phyloP scores from a whole-genome alignment of 2,329 filamentous ascomycete genomes.

The Neodidymelliopsis sp. region DNA sequence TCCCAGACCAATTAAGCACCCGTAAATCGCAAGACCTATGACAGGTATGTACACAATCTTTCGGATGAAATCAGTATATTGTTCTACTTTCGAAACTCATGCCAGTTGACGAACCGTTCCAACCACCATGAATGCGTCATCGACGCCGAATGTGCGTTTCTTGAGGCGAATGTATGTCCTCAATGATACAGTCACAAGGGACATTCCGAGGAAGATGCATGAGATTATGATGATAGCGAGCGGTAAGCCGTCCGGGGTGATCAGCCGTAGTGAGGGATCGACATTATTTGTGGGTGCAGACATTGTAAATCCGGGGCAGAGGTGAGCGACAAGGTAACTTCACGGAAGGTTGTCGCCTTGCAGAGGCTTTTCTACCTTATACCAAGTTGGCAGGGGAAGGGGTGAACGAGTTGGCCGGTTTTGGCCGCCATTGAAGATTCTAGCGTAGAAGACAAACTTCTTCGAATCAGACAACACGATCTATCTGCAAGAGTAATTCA shows the following conservation, averaged over 20 bases:
- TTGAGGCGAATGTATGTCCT: slow-evolving; percentile 20
- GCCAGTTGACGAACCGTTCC: slow-evolving; percentile 13
- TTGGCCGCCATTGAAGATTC: not conserved
- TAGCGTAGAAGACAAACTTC: not conserved
- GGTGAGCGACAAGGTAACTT: not conserved
- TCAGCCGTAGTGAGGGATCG: slow-evolving; percentile 16
- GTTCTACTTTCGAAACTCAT: not conserved
- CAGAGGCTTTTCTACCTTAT: not conserved
- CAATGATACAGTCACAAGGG: slow-evolving; percentile 20
- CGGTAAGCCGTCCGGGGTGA: slow-evolving; percentile 18
- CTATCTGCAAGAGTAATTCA: not conserved
- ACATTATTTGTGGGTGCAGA: not conserved
- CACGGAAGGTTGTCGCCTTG: not conserved
- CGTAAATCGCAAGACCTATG: slow-evolving; percentile 19
- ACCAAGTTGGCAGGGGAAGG: not conserved
- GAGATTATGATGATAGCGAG: slow-evolving; percentile 23
- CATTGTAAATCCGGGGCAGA: not conserved
- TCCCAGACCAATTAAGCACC: slow-evolving; percentile 20
- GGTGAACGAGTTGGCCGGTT: not conserved
- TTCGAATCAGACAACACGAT: not conserved
- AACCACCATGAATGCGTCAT: slow-evolving; percentile 23
- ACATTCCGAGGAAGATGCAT: slow-evolving; percentile 18
- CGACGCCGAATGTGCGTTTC: slow-evolving; percentile 20
- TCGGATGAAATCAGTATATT: not conserved
- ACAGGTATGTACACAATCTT: slow-evolving; percentile 20